These are phyloP conservation scores for Thuja plicata DNA, from an alignment of 83 land plant genomes.

Conservation along the genomic window DNA sequence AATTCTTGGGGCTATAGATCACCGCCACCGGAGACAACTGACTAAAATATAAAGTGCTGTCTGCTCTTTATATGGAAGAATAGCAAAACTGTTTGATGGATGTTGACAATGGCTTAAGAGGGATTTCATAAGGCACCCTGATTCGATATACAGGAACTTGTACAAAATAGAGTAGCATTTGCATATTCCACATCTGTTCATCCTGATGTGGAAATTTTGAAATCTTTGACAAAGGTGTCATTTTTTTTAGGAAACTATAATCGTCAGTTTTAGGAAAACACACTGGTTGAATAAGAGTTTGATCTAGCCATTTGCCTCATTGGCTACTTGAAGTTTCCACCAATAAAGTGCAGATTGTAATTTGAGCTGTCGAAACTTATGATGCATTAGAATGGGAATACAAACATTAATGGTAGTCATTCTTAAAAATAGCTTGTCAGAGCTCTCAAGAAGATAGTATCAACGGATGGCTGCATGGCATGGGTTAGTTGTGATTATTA, in stretches of 20 bases:
- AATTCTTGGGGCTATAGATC: slow-evolving; percentile 39
- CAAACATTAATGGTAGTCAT: background rate
- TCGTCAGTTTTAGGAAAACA: background rate
- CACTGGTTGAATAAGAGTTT: background rate
- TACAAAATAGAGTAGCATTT: background rate
- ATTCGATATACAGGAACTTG: background rate
- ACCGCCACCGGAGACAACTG: slow-evolving; percentile 6
- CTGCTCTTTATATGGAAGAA: background rate
- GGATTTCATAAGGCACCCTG: background rate
- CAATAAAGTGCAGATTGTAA: background rate
- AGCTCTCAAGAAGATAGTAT: background rate
- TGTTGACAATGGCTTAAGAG: background rate
- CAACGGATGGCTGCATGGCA: background rate
- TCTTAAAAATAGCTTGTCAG: background rate
- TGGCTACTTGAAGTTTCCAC: background rate
- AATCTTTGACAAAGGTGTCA: background rate
- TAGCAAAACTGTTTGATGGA: background rate
- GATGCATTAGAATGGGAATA: background rate
- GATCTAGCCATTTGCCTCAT: background rate
- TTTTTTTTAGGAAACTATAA: background rate
- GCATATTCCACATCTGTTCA: background rate
- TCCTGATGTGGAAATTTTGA: background rate
- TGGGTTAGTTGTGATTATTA: background rate
- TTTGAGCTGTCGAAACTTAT: background rate
- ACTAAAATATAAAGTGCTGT: background rate